phyloP scores from a whole-genome alignment of 805 yeast genomes.

The Candida coleopterorum region DNA sequence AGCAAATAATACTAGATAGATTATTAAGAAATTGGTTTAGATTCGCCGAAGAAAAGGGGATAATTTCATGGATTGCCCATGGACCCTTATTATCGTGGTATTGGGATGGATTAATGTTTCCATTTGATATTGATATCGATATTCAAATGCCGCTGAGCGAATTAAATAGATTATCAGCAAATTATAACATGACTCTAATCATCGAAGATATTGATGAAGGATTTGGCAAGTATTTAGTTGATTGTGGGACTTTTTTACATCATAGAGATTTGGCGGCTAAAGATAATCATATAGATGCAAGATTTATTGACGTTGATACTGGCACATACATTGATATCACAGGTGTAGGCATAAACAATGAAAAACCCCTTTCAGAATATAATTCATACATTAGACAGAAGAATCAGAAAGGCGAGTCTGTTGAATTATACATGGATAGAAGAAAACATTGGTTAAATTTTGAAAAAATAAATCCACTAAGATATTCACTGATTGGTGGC shows the following conservation, averaged over 20 bases:
- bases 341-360: slow-evolving; percentile 29
- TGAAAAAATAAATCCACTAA: slow-evolving; percentile 46
- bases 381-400: slow-evolving; percentile 14
- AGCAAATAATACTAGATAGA: slow-evolving; percentile 18
- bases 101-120: slow-evolving; percentile 23
- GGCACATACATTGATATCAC: slow-evolving; percentile 55
- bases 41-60: slow-evolving; percentile 20
- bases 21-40: slow-evolving; percentile 20
- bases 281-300: slow-evolving; percentile 29
- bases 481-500: slow-evolving; percentile 53
- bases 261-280: slow-evolving; percentile 18
- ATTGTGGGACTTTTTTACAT: slow-evolving; percentile 20
- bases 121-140: slow-evolving; percentile 22
- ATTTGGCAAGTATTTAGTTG: slow-evolving; percentile 18
- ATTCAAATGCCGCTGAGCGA: slow-evolving; percentile 22
- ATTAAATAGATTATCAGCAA: slow-evolving; percentile 15
- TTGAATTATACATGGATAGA: slow-evolving; percentile 27
- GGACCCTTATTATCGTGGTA: slow-evolving; percentile 23
- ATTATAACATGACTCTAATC: slow-evolving; percentile 20
- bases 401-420: slow-evolving; percentile 14
- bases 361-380: slow-evolving; percentile 18
- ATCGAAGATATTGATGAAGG: slow-evolving; percentile 24
- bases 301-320: slow-evolving; percentile 53
- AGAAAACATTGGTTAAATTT: slow-evolving; percentile 28
- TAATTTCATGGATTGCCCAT: slow-evolving; percentile 23